Evolutionary conservation across 257 asterid species (phyloP).

Genomic region (Petunia axillaris): DNA sequence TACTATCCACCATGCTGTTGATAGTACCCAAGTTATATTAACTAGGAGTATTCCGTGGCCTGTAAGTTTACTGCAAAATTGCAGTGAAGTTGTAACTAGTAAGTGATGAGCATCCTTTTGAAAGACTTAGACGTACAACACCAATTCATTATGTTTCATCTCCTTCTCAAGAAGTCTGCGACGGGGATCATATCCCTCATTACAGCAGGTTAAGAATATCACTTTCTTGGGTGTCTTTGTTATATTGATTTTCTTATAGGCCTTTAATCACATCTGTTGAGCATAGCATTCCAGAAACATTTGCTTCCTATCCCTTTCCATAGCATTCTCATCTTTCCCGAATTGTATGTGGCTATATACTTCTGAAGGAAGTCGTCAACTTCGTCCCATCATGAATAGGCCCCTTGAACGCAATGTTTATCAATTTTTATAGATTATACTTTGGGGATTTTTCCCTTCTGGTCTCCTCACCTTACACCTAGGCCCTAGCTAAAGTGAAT

Average conservation of each 20-base stretch:
- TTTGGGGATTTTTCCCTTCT: not conserved
- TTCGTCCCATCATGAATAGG: not conserved
- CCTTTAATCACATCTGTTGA: not conserved
- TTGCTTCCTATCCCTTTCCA: not conserved
- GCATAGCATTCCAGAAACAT: not conserved
- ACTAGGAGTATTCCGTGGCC: not conserved
- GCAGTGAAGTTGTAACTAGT: conserved; percentile 4
- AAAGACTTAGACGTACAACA: not conserved
- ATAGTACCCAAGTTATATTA: conserved; percentile 1
- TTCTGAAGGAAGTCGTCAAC: not conserved
- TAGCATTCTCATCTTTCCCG: not conserved
- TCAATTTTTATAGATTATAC: conserved; percentile 7
- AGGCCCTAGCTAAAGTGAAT: not conserved
- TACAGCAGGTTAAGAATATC: not conserved
- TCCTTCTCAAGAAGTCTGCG: not conserved
- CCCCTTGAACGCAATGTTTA: not conserved
- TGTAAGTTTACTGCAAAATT: conserved; percentile 7
- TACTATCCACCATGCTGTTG: not conserved
- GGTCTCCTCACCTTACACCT: not conserved
- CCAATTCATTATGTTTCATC: conserved; percentile 6
- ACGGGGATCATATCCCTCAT: not conserved
- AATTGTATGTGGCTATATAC: not conserved
- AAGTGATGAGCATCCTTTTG: not conserved
- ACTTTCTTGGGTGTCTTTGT: not conserved
- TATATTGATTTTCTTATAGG: not conserved